Conservation (phyloP, 2,329 filamentous ascomycete genomes). For the Neonectria ditissima region DNA sequence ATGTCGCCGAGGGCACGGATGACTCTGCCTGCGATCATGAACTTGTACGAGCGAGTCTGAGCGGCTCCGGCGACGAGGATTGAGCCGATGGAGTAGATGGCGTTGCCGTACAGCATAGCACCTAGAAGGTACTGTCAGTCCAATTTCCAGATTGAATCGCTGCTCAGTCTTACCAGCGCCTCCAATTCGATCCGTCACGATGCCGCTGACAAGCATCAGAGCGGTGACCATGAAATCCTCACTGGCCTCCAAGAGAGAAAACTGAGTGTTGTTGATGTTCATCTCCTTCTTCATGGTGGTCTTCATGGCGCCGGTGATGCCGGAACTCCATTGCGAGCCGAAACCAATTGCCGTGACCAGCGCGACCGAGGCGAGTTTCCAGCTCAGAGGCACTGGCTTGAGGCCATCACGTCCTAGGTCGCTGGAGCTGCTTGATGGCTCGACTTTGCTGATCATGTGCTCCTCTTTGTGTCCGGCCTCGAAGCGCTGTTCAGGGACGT, state of each 20-base stretch:
- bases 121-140: conserved; percentile 37
- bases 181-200: conserved; percentile 67
- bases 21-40: conserved; percentile 69
- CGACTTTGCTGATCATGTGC: background rate
- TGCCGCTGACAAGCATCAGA: conserved; percentile 64
- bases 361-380: conserved; percentile 53
- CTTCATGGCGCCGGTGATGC: conserved; percentile 70
- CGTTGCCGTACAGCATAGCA: conserved; percentile 68
- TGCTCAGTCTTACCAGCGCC: conserved; percentile 57
- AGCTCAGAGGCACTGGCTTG: conserved; percentile 30
- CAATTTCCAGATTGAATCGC: rapidly evolving
- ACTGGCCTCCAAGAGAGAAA: conserved; percentile 67
- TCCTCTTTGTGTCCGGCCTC: background rate
- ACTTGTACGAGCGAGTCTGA: conserved; percentile 64
- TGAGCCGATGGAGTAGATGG: conserved; percentile 66
- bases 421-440: background rate
- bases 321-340: conserved; percentile 67
- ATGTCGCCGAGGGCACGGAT: conserved; percentile 70
- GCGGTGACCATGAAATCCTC: conserved; percentile 71
- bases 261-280: conserved; percentile 69
- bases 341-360: conserved; percentile 66
- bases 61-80: conserved; percentile 69
- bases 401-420: conserved; percentile 14
- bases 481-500: background rate
- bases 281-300: conserved; percentile 69